phyloP scores from a whole-genome alignment of 129 eudicot species.

The Tagetes erecta region DNA sequence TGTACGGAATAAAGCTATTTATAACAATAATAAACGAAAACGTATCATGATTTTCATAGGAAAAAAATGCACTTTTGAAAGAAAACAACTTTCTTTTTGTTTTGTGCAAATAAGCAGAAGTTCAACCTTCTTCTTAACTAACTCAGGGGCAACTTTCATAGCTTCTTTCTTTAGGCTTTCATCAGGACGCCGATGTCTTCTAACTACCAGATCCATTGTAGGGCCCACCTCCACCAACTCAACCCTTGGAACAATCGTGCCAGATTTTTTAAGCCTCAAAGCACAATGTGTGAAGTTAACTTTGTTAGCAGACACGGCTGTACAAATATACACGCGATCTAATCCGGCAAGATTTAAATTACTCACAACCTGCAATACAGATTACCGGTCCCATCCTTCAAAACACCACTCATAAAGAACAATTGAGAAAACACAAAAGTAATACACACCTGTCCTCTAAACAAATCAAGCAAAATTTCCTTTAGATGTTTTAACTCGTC shows the following conservation, averaged over 20 bases:
- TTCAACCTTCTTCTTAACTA: slow-evolving; percentile 75
- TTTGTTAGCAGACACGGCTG: slow-evolving; percentile 74
- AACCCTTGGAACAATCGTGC: slow-evolving; percentile 72
- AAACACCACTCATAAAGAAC: background rate
- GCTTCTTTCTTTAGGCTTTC: slow-evolving; percentile 78
- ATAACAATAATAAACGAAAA: background rate
- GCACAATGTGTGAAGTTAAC: slow-evolving; percentile 85
- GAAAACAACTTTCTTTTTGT: background rate
- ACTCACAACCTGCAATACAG: slow-evolving; percentile 54
- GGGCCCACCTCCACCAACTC: slow-evolving; percentile 98
- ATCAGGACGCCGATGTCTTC: slow-evolving; percentile 86
- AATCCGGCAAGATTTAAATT: slow-evolving; percentile 88
- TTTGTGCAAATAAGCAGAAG: background rate
- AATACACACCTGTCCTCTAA: slow-evolving; percentile 67
- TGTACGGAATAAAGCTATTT: background rate
- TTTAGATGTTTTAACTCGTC: slow-evolving; percentile 86
- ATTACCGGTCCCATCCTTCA: slow-evolving; percentile 1
- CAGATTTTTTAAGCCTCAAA: slow-evolving; percentile 81
- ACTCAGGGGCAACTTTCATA: slow-evolving; percentile 71
- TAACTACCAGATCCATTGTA: slow-evolving; percentile 89
- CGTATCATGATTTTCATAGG: background rate
- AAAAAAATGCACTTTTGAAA: background rate
- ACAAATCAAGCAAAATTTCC: slow-evolving; percentile 86
- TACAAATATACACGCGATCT: slow-evolving; percentile 85
- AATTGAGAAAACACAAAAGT: background rate